Evolutionary conservation across 176 grass and related monocot genomes (phyloP), one percentile per base, ranked within the genome.

Genomic region (Oryza punctata): DNA sequence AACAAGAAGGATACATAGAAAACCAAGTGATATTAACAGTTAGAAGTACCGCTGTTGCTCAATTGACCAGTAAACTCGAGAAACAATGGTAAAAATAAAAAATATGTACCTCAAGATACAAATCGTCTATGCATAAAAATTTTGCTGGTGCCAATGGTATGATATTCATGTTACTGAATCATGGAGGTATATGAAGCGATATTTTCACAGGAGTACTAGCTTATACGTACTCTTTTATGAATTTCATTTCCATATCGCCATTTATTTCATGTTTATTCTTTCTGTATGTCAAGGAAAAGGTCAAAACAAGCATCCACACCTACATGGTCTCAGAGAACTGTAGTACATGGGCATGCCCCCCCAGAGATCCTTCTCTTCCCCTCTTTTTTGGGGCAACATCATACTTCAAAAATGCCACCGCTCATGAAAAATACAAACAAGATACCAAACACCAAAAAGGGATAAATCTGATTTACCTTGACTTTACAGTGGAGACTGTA

Each of bases 381-480:
- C 54, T 60, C 21, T 60, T 2, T 23, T 12, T 25, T 73, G 32
- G 65, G 25, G n/a, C 14, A 45, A 4, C 14, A 12, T 44, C 40
- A 63, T 18, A 41, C 67, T 47, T 45, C 4, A 32, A 25, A 69
- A 9, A 77, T 77, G 15, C 14, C 2, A 50, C 5, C 13, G 3
- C 3, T 50, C 8, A 61, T 69, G 73, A 24, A 16, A 26, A 73
- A 21, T 47, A 44, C 59, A 66, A 27, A 29, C 59, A 35, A 38
- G 60, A 78, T 44, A 65, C 35, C 4, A 25, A 78, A 66, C 64
- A 76, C 37, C 10, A 76, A 68, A 76, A 84, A 10, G 25, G 12
- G 52, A 38, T 54, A 76, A 26, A 57, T 67, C 11, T 13, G 7
- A 57, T 52, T 46, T 83, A 9, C 8, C 37, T 7, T 6, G 5